Evolutionary conservation across 306 rosid species (phyloP).

Genomic region (Vachellia collinsii): DNA sequence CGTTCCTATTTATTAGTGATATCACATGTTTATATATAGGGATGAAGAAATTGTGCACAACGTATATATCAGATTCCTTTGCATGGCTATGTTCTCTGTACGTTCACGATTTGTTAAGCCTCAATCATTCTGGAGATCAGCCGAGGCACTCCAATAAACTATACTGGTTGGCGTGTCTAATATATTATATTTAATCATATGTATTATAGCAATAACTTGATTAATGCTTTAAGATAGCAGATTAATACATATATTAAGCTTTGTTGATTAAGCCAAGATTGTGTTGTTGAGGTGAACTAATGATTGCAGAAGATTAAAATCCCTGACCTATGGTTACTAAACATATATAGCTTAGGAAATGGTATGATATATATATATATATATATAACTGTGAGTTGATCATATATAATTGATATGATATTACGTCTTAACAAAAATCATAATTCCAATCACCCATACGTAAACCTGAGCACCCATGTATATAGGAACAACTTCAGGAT

Average conservation of each 20-base stretch:
- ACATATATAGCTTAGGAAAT: not conserved
- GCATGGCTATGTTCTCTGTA: conserved; percentile 30
- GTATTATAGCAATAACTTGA: not conserved
- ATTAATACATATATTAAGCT: not conserved
- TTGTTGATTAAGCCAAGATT: not conserved
- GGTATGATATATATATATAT: not conserved
- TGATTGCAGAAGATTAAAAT: not conserved
- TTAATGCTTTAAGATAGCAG: not conserved
- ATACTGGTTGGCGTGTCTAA: not conserved
- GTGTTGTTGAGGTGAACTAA: not conserved
- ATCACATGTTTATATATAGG: not conserved
- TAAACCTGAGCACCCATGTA: conserved; percentile 68
- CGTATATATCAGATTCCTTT: not conserved
- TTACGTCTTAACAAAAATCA: not conserved
- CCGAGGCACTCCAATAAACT: not conserved
- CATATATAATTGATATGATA: not conserved
- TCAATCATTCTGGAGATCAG: not conserved
- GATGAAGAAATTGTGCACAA: not conserved
- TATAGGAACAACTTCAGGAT: conserved; percentile 29
- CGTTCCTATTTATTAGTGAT: too few relatives aligned
- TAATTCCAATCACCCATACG: conserved; percentile 62
- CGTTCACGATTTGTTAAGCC: conserved; percentile 7
- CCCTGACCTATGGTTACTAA: not conserved
- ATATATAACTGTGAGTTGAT: not conserved
- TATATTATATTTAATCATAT: too few relatives aligned